Base-by-base conservation (phyloP, 352 stramenopile species). In the Chloridella minuta region DNA sequence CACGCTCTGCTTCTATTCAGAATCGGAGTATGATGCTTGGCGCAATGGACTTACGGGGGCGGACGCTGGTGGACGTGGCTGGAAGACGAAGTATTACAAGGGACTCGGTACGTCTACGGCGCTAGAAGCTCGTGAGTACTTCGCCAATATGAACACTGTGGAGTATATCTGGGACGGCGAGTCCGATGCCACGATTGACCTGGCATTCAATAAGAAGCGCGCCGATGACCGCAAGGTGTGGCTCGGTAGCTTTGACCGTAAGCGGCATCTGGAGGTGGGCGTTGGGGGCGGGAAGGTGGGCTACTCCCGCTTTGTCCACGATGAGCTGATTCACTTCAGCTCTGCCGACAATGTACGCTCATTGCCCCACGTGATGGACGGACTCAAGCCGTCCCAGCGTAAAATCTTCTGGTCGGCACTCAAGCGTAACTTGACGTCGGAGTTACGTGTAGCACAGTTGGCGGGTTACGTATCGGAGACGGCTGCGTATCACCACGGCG, bases 11-110 rank as follows among this genome's bases (percentile, higher is more conserved):
- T 99, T 99, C 88, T 98, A 96, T 89, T 98, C 95, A 0, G 95
- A 97, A 90, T 92, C 94, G 1, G 95, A 98, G 89, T 99, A 98
- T 88, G 92, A 97, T 88, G 88, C 88, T 16, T 98, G 96, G 95
- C 90, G 49, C 86, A 24, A 83, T 91, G 94, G 21, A 87, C 90
- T 49, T 86, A 24, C n/a, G 51, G n/a, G 23, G 51, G n/a, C n/a
- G 51, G 51, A 24, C 51, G 51, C n/a, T 24, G n/a, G 51, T 24
- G n/a, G 23, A 24, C 51, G 51, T 24, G n/a, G 93, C 23, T 98
- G 93, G 92, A 92, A 92, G 27, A 95, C 98, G 87, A 98, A 98
- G 92, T 99, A 98, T 90, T 98, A 98, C 90, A 99, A 99, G 92
- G 96, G 96, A 95, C 91, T 99, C 22, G 96, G 96, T 91, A 99